Base-by-base conservation (phyloP, 2,329 filamentous ascomycete genomes). In the Ceratocystis huliohia region DNA sequence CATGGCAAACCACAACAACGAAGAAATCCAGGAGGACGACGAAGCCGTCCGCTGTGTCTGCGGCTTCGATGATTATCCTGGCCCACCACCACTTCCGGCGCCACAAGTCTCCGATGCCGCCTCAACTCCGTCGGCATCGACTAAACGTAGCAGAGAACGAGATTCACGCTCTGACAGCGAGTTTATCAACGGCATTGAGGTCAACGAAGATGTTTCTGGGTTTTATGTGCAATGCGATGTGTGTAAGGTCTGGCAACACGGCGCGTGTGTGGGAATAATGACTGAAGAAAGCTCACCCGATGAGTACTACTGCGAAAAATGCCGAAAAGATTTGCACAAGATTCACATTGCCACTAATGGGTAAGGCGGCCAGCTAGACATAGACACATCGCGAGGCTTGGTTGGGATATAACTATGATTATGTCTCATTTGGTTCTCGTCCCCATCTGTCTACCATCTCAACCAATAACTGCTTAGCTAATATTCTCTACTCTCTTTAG, bases 161-260 rank as follows among this genome's bases (percentile, higher is more conserved):
- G 80, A 68, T 22, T 61, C 53, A 15, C 30, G 33, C 8, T 59
- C 56, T 15, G 66, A 84, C 72, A 75, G 80, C 69, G 80, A 85
- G 71, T 76, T 82, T 74, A 77, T 85, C 77, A 76, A 81, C 75
- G 75, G 81, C 75, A 77, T 85, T 78, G 78, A 86, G 69, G 80
- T 90, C 69, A 84, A 86, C 41, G 91, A 96, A 72, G 93, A 97
- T 70, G 82, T 93, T 70, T 94, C 93, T 57, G 93, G 92, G 64
- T 88, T 97, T 76, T 99, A 96, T 77, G 92, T 99, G 70, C 93
- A 97, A 79, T 99, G 94, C 82, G 94, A 97, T 77, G 82, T 89
- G 70, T 99, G 94, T 80, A 95, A 96, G 75, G 94, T 97, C 69
- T 99, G 93, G 94, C 94, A 99, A 75, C 94, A 99, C 75, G 94